A percentile compares a stretch with the other conserved stretches of the same genome.
Evolutionary conservation across 805 yeast species (phyloP).

Genomic region (Lachancea quebecensis): DNA sequence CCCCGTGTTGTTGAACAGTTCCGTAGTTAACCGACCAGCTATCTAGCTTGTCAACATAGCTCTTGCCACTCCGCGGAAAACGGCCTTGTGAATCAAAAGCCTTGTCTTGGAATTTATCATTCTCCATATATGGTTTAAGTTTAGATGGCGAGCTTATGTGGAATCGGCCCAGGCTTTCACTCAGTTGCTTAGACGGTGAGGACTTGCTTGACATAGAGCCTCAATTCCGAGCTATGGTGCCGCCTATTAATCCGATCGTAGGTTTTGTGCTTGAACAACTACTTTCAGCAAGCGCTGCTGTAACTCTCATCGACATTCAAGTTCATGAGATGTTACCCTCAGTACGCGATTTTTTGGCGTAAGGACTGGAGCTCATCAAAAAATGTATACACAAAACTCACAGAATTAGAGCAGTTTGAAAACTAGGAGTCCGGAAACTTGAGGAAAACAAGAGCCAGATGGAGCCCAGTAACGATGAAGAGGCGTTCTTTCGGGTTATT

Average conservation of each 20-base stretch:
- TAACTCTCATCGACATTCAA: too few relatives aligned
- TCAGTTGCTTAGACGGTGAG: constrained; percentile 7
- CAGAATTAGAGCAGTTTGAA: background rate
- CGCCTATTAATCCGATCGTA: background rate
- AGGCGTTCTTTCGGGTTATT: constrained; percentile 24
- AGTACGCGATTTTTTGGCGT: constrained; percentile 3
- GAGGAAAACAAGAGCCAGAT: background rate
- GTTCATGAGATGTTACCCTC: background rate
- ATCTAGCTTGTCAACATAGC: constrained; percentile 12
- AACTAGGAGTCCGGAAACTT: background rate
- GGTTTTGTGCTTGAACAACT: background rate
- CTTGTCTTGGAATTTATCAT: constrained; percentile 4
- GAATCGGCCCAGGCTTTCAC: constrained; percentile 18
- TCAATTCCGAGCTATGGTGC: background rate
- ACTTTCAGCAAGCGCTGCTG: too few relatives aligned
- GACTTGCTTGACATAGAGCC: constrained; percentile 5
- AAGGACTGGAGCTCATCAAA: background rate
- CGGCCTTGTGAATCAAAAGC: constrained; percentile 5
- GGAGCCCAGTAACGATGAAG: constrained; percentile 16
- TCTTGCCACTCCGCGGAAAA: constrained; percentile 2
- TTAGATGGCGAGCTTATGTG: constrained; percentile 20
- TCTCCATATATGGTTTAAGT: constrained; percentile 6
- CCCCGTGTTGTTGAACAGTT: constrained; percentile 17
- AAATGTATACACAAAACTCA: background rate
- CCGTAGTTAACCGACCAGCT: constrained; percentile 24